Evolutionary conservation across 1,139 yeast genomes (phyloP), one percentile per base, ranked within the genome.

Genomic region (Geotrichum aggregatum): DNA sequence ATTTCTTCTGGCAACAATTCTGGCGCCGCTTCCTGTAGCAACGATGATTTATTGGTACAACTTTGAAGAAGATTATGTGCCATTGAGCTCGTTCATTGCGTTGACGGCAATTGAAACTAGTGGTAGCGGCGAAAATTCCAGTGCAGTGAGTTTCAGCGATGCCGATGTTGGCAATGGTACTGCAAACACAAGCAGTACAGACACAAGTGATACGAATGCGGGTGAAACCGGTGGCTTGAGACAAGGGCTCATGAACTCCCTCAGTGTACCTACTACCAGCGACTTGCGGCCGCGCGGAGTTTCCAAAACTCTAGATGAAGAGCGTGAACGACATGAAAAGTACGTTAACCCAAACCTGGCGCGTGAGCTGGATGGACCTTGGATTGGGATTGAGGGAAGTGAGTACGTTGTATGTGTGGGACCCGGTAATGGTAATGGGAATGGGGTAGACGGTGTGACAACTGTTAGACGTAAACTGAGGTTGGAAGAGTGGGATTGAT

Each of bases 1-100:
- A 0, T 89, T 83, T 71, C 70, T 81, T 10, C 72, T 87, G 46
- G 88, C 96, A 0, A 71, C 85, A 34, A 76, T 82, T 56, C 71
- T 91, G 47, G 73, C 83, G 0, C 97, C 97, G 1, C 71, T 89
- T 43, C 94, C 96, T 0, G 63, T 87, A 11, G 69, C 80, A 4
- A 84, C 95, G 0, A 61, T 84, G 26, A 76, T 79, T 46, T 80
- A 83, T 53, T 73, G 86, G 64, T 88, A 88, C 83, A 85, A 84
- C 61, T 91, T 88, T 66, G 88, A 91, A 64, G 80, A 81, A 57
- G 84, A 83, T 60, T 87, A 87, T 60, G 75, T 83, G 44, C 97
- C 98, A 0, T 71, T 92, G 52, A 80, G 91, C 3, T 78, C 81
- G 56, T 91, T 86, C 65, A 91, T 92, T 64, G 98, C 98, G 0